Percentiles rank a stretch among this genome's conserved stretches.
phyloP scores from a whole-genome alignment of 129 eudicot species.

The Saposhnikovia divaricata region DNA sequence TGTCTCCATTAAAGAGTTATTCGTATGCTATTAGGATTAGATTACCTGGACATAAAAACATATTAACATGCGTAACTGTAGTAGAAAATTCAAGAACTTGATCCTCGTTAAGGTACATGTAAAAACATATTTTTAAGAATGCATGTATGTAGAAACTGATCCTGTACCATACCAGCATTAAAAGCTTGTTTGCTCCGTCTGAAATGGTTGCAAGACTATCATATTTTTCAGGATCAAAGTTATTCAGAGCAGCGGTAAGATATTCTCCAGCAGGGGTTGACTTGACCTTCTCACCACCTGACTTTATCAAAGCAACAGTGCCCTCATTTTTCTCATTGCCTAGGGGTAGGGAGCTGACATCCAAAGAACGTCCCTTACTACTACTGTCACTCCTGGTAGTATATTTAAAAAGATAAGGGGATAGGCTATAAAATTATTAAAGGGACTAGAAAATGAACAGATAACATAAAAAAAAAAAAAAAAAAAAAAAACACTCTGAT shows the following conservation, averaged over 20 bases:
- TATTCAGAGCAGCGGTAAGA: conserved; percentile 90
- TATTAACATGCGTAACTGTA: neutral
- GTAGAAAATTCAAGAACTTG: neutral
- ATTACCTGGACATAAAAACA: neutral
- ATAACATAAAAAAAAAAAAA: neutral
- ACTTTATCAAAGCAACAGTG: conserved; percentile 68
- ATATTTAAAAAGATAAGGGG: conserved; percentile 1
- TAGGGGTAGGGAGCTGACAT: conserved; percentile 29
- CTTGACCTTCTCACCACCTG: conserved; percentile 61
- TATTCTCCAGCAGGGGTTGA: conserved; percentile 99
- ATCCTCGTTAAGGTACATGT: neutral
- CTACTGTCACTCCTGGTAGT: conserved; percentile 32
- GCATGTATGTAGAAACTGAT: conserved; percentile 5
- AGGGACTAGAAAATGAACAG: neutral
- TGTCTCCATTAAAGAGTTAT: neutral
- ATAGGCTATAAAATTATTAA: conserved; percentile 8
- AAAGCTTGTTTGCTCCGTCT: conserved; percentile 95
- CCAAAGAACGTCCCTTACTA: conserved; percentile 40
- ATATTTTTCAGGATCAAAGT: conserved; percentile 86
- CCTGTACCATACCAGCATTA: conserved; percentile 73
- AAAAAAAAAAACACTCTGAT: neutral
- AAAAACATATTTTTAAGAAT: neutral
- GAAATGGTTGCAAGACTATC: conserved; percentile 96
- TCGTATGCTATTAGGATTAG: neutral
- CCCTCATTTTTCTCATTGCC: conserved; percentile 51